Evolutionary conservation across 306 rosid species (phyloP).

Genomic region (Acacia melanoxylon): DNA sequence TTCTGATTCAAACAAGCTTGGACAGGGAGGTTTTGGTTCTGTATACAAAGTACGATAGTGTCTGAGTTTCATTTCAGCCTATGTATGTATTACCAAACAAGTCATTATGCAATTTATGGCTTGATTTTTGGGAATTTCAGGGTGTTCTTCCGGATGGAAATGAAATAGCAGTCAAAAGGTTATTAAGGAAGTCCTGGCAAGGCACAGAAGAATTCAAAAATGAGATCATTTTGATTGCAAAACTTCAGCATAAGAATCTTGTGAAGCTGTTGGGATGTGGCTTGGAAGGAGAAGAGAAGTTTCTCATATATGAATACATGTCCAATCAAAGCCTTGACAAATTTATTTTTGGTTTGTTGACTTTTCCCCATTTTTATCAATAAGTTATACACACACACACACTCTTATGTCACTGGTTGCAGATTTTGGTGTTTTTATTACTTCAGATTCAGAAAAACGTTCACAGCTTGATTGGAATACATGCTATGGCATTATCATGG

Average conservation of each 20-base stretch:
- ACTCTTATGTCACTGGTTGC: not conserved
- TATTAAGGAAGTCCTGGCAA: slow-evolving; percentile 64
- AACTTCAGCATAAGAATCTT: slow-evolving; percentile 70
- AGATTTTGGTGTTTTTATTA: not conserved
- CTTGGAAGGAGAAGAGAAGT: slow-evolving; percentile 57
- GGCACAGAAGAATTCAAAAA: slow-evolving; percentile 67
- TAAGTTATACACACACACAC: not conserved
- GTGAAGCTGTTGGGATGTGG: slow-evolving; percentile 63
- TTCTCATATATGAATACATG: slow-evolving; percentile 63
- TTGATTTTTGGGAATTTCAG: slow-evolving; percentile 35
- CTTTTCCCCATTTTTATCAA: not conserved
- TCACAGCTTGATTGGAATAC: slow-evolving; percentile 47
- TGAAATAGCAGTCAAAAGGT: slow-evolving; percentile 63
- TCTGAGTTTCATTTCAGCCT: not conserved
- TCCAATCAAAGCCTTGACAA: slow-evolving; percentile 65
- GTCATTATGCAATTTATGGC: not conserved
- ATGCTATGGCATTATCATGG: slow-evolving; percentile 40
- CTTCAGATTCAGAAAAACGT: slow-evolving; percentile 44
- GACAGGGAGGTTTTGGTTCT: slow-evolving; percentile 45
- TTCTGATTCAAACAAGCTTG: slow-evolving; percentile 47
- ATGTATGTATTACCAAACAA: not conserved
- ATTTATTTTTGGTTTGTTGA: slow-evolving; percentile 55
- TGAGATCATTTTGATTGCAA: slow-evolving; percentile 54
- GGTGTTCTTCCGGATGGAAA: slow-evolving; percentile 59
- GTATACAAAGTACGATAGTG: slow-evolving; percentile 24